Conservation (phyloP, 1,284 basidiomycete species). For the Moesziomyces antarcticus region DNA sequence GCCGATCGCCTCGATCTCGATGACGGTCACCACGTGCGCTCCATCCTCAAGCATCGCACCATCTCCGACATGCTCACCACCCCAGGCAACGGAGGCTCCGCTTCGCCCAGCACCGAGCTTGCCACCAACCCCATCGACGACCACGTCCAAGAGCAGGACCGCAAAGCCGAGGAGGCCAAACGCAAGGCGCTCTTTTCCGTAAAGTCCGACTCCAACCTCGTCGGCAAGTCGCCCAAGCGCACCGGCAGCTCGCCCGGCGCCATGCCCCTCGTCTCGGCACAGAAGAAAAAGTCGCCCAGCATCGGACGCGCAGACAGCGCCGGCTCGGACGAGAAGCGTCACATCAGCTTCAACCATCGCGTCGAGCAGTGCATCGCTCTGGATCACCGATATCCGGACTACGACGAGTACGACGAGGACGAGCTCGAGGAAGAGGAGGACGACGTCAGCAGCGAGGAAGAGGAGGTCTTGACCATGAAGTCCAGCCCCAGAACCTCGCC, state of each 20-base stretch:
- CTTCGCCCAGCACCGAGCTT: slow-evolving; percentile 72
- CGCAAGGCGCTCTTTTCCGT: slow-evolving; percentile 50
- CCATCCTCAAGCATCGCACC: slow-evolving; percentile 95
- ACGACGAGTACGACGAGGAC: slow-evolving; percentile 61
- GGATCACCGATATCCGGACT: slow-evolving; percentile 67
- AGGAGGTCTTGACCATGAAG: slow-evolving; percentile 70
- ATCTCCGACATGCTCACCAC: slow-evolving; percentile 84
- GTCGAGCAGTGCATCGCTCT: slow-evolving; percentile 98
- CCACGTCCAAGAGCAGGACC: slow-evolving; percentile 54
- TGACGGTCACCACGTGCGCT: slow-evolving; percentile 72
- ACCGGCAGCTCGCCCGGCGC: slow-evolving; percentile 40
- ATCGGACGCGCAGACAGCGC: slow-evolving; percentile 38
- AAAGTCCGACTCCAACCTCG: slow-evolving; percentile 56
- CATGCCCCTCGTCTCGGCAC: slow-evolving; percentile 36
- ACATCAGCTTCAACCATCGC: slow-evolving; percentile 98
- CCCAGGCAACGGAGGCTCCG: slow-evolving; percentile 58
- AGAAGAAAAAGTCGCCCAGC: slow-evolving; percentile 33
- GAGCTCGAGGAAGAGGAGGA: slow-evolving; percentile 70
- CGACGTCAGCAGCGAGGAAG: slow-evolving; percentile 71
- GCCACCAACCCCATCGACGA: slow-evolving; percentile 40
- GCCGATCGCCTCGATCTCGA: slow-evolving; percentile 72
- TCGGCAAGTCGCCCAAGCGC: slow-evolving; percentile 33
- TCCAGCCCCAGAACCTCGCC: slow-evolving; percentile 50
- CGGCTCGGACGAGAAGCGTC: slow-evolving; percentile 72
- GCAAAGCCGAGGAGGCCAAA: slow-evolving; percentile 23